phyloP scores from a whole-genome alignment of 371 early-diverging fungal genomes.

The Apophysomyces variabilis region DNA sequence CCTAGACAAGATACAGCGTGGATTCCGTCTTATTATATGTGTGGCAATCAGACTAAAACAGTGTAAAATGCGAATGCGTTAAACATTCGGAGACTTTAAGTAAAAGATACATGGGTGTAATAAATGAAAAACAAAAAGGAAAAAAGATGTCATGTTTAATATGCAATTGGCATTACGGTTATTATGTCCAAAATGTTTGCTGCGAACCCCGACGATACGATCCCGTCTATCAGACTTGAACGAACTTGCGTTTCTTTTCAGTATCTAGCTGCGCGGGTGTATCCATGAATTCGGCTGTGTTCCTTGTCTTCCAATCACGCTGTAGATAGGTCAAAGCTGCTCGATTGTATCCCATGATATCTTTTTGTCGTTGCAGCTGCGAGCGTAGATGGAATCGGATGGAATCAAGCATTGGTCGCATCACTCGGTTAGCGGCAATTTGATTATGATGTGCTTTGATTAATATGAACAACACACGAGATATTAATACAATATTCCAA shows the following conservation, averaged over 20 bases:
- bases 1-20: no score
- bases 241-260: constrained; percentile 80
- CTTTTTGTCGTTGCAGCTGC: constrained; percentile 71
- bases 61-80: no score
- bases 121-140: no score
- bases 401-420: constrained; percentile 79
- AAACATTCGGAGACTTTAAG: no score
- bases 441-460: constrained; percentile 86
- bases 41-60: no score
- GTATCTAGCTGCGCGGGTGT: constrained; percentile 59
- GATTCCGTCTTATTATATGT: no score
- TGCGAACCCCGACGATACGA: background rate
- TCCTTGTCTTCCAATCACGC: constrained; percentile 73
- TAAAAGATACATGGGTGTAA: no score
- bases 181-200: background rate
- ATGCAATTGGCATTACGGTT: no score
- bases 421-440: constrained; percentile 74
- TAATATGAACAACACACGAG: constrained; percentile 81
- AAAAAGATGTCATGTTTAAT: background rate
- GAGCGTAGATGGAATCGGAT: constrained; percentile 69
- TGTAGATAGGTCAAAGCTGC: constrained; percentile 74
- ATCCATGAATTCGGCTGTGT: constrained; percentile 77
- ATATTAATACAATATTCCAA: constrained; percentile 77
- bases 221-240: constrained; percentile 24
- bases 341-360: constrained; percentile 79